These are phyloP conservation scores for Agroathelia rolfsii DNA, from an alignment of 1,284 basidiomycete genomes.

Conservation along the genomic window DNA sequence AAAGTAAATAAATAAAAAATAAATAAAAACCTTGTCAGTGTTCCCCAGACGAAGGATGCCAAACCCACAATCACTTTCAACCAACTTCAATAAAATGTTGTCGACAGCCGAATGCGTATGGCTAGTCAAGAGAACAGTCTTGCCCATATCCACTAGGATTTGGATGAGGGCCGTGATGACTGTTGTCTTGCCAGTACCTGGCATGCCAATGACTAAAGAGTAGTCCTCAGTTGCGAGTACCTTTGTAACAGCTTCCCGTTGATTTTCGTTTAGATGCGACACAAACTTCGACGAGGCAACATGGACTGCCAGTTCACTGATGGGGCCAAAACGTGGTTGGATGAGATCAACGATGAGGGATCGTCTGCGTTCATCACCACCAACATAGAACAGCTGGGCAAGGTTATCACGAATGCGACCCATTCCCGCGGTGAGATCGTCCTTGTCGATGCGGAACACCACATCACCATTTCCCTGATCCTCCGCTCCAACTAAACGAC, in stretches of 20 bases:
- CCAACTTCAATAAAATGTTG: slow-evolving; percentile 81
- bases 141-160: slow-evolving; percentile 68
- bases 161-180: slow-evolving; percentile 86
- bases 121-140: slow-evolving; percentile 82
- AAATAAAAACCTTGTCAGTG: slow-evolving; percentile 81
- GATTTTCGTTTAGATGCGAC: slow-evolving; percentile 60
- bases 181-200: slow-evolving; percentile 96
- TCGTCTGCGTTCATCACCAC: slow-evolving; percentile 54
- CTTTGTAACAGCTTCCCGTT: slow-evolving; percentile 63
- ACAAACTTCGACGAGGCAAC: too few relatives aligned
- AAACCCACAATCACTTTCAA: slow-evolving; percentile 52
- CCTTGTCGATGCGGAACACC: slow-evolving; percentile 86
- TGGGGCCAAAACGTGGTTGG: slow-evolving; percentile 47
- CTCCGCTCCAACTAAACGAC: slow-evolving; percentile 26
- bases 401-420: slow-evolving; percentile 84
- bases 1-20: slow-evolving; percentile 14
- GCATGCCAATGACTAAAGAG: slow-evolving; percentile 92
- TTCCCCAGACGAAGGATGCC: slow-evolving; percentile 83
- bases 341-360: slow-evolving; percentile 77
- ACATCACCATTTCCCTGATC: slow-evolving; percentile 18
- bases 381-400: slow-evolving; percentile 79
- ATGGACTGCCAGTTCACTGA: too few relatives aligned
- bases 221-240: slow-evolving; percentile 83
- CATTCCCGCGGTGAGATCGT: slow-evolving; percentile 85
- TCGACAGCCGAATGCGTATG: slow-evolving; percentile 99